Base-by-base conservation (phyloP, 108 stramenopile genomes). In the Nitzschia sp. region DNA sequence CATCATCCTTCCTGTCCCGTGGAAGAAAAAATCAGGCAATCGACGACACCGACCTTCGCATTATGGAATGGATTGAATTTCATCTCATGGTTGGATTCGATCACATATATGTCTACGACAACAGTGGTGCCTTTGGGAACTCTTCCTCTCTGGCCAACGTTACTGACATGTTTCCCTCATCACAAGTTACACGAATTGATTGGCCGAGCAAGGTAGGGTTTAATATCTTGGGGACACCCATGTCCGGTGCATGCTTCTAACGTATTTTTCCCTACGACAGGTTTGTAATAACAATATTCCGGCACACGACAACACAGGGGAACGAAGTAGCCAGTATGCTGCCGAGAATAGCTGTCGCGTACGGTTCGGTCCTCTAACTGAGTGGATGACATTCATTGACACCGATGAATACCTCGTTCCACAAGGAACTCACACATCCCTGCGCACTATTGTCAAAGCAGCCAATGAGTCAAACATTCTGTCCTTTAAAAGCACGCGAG, bases 41-140 rank as follows among this genome's bases (percentile, higher is more conserved):
- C 5, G 60, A 63, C 11, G 87, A 88, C 67, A 86, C 87, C 11
- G 44, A 53, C 19, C 44, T 22, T 39, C 70, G 92, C 53, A 48
- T 88, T 53, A 67, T 67, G 8, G 92, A 93, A 74, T 93, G 92
- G 92, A 79, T 93, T 46, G 83, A 82, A 61, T 93, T 86, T 78
- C 87, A 93, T 64, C 61, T 88, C 21, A 58, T 89, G 69, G 85
- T 85, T n/a, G 89, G 86, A 2, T 83, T 93, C 43, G 90, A 91
- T 68, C 90, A 88, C 63, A 62, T 91, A 24, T 82, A 82, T 68
- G 64, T 91, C 3, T 91, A 82, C 57, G 90, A 91, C 61, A 91
- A 91, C 58, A 77, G 81, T 40, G 75, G 62, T 0, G 71, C 87
- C 48, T 62, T 60, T 48, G 51, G 67, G 19, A 66, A 75, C 70